A percentile compares a stretch with the other conserved stretches of the same genome.
These are phyloP conservation scores for Dactylellina leptospora DNA, from an alignment of 2,329 filamentous ascomycete species.

Conservation along the genomic window DNA sequence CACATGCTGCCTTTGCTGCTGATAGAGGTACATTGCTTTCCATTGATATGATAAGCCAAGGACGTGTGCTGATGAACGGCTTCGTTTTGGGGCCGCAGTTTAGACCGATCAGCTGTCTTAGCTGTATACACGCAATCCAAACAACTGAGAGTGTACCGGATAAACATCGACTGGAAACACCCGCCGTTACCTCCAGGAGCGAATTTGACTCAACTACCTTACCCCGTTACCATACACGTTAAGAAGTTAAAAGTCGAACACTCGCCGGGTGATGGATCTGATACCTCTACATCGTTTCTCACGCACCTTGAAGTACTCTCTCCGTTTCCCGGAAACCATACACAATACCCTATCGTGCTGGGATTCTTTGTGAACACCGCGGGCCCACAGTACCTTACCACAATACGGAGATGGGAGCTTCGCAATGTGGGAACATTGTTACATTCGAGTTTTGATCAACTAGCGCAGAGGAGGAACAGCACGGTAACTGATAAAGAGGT, in stretches of 20 bases:
- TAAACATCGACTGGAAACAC: conserved; percentile 77
- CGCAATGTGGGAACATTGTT: conserved; percentile 72
- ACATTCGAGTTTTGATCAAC: conserved; percentile 79
- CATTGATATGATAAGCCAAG: background rate
- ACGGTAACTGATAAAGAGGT: conserved; percentile 59
- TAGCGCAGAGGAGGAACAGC: conserved; percentile 72
- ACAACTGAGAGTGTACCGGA: conserved; percentile 76
- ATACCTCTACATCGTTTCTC: conserved; percentile 69
- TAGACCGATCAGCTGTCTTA: conserved; percentile 54
- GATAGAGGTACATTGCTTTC: conserved; percentile 70
- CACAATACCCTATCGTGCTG: conserved; percentile 70
- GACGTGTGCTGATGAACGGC: conserved; percentile 18
- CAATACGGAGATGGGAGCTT: conserved; percentile 84
- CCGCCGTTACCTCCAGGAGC: conserved; percentile 55
- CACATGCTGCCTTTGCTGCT: conserved; percentile 78
- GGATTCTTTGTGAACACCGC: conserved; percentile 68
- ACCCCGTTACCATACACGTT: conserved; percentile 52
- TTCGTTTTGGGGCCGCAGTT: conserved; percentile 22
- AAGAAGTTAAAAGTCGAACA: conserved; percentile 56
- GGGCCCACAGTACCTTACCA: conserved; percentile 72
- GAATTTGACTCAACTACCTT: conserved; percentile 51
- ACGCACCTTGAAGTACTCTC: conserved; percentile 80
- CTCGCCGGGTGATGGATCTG: conserved; percentile 60
- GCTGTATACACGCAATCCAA: conserved; percentile 65
- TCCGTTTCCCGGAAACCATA: conserved; percentile 69